Base-by-base conservation (phyloP, 2,329 filamentous ascomycete species). In the Metarhizium album region DNA sequence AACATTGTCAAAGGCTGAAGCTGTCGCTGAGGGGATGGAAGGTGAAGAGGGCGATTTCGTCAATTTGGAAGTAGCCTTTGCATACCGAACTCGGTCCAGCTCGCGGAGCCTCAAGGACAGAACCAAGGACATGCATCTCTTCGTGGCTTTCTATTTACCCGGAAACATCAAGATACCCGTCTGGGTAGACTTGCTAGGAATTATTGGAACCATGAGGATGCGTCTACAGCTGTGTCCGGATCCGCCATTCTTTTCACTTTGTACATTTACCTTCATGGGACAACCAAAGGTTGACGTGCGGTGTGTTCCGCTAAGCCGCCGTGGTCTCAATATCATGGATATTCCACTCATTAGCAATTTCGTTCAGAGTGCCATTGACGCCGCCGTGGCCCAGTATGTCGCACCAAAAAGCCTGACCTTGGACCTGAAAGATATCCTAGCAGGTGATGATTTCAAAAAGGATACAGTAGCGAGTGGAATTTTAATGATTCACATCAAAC, bases 381-480 rank as follows among this genome's bases (percentile, higher is more conserved):
- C 86, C 1, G 84, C 86, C 0, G 74, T 87, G 60, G 82, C 84
- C 0, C 80, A 87, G 61, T 89, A 88, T 55, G 86, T 89, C 1
- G 85, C 86, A 0, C 86, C 86, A 0, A 87, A 87, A 67, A 86
- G 82, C 50, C 67, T 88, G 48, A 87, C 85, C 0, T 70, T 89
- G 5, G 82, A 89, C 61, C 69, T 90, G 33, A 86, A 87, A 62
- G 83, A 87, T 53, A 88, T 88, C 82, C 74, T 90, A 13, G 76
- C 86, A 7, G 86, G 86, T 3, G 84, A 87, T 52, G 85, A 89
- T 58, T 88, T 85, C 70, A 89, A 88, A 65, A 87, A 87, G 61
- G 84, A 89, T 54, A 87, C 84, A 0, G 67, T 68, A 29, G 74
- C 80, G 2, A 73, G 78, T 31, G 85, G 86, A 18, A 74, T 87